phyloP scores from a whole-genome alignment of 1,284 basidiomycete species.

The Trichosporon faecale region DNA sequence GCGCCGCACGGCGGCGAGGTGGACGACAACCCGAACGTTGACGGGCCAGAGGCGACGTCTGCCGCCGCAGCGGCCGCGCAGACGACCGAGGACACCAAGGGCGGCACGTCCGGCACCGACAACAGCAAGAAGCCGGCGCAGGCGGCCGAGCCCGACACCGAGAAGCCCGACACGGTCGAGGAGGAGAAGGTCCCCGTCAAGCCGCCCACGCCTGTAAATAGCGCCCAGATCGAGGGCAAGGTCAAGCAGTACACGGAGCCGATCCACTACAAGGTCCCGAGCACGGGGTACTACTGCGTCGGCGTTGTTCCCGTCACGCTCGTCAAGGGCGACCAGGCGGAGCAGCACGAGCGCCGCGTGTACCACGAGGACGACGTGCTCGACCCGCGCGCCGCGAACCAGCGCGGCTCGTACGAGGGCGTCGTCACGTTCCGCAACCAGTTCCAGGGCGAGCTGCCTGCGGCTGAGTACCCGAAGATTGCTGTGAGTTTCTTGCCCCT shows the following conservation, averaged over 20 bases:
- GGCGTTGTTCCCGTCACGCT: slow-evolving; percentile 82
- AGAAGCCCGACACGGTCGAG: slow-evolving; percentile 12
- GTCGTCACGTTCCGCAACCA: slow-evolving; percentile 80
- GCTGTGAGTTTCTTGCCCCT: slow-evolving; percentile 59
- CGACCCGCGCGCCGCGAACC: slow-evolving; percentile 45
- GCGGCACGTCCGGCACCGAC: neutral
- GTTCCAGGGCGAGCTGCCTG: slow-evolving; percentile 84
- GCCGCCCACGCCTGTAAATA: neutral
- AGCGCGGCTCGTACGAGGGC: slow-evolving; percentile 77
- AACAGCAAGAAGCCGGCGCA: neutral
- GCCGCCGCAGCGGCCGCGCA: neutral
- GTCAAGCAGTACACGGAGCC: slow-evolving; percentile 33
- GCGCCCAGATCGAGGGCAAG: neutral
- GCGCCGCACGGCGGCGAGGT: slow-evolving; percentile 1
- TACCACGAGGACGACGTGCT: slow-evolving; percentile 7
- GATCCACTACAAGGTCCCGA: slow-evolving; percentile 72
- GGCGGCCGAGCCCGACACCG: neutral
- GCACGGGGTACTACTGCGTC: slow-evolving; percentile 93
- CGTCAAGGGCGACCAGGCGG: slow-evolving; percentile 25
- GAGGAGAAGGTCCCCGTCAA: neutral
- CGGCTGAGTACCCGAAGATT: slow-evolving; percentile 97
- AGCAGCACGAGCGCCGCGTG: neutral
- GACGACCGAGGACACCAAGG: slow-evolving; percentile 2
- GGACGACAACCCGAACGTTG: neutral
- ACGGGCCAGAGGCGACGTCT: neutral